Percentiles rank a stretch among this genome's conserved stretches.
phyloP scores from a whole-genome alignment of 2,329 filamentous ascomycete genomes.

The Botrytis pseudocinerea region DNA sequence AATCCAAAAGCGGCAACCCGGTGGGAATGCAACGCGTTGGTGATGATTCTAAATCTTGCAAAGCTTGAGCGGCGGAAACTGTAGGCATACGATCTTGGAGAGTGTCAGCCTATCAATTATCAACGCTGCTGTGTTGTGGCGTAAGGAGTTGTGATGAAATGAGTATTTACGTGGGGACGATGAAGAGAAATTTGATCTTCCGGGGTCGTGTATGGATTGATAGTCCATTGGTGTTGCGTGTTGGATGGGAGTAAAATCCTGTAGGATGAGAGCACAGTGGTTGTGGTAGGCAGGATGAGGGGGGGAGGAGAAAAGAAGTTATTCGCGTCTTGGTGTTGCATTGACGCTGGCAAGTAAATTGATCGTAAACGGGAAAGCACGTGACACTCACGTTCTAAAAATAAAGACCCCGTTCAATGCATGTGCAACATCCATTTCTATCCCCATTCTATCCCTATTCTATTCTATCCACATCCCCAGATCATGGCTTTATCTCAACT shows the following conservation, averaged over 20 bases:
- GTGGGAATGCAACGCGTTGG: conserved; percentile 56
- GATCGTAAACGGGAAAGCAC: background rate
- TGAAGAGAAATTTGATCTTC: conserved; percentile 58
- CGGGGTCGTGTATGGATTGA: conserved; percentile 59
- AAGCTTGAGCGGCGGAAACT: conserved; percentile 71
- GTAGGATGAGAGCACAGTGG: conserved; percentile 5
- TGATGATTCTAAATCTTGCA: conserved; percentile 58
- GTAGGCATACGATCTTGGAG: conserved; percentile 71
- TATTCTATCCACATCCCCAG: background rate
- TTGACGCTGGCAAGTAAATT: background rate
- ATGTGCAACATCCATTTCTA: no score
- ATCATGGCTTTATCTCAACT: background rate
- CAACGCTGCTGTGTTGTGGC: background rate
- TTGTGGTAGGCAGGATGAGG: no score
- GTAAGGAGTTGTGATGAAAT: background rate
- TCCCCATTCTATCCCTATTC: no score
- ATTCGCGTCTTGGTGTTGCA: background rate
- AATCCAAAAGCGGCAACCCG: conserved; percentile 55
- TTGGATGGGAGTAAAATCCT: conserved; percentile 1
- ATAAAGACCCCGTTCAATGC: background rate
- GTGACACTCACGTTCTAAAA: background rate
- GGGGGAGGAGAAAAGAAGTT: background rate
- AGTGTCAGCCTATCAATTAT: conserved; percentile 20
- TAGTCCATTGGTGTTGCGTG: conserved; percentile 52
- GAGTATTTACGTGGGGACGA: conserved; percentile 34